phyloP scores from a whole-genome alignment of 345 rosid species.

The Psidium guajava region DNA sequence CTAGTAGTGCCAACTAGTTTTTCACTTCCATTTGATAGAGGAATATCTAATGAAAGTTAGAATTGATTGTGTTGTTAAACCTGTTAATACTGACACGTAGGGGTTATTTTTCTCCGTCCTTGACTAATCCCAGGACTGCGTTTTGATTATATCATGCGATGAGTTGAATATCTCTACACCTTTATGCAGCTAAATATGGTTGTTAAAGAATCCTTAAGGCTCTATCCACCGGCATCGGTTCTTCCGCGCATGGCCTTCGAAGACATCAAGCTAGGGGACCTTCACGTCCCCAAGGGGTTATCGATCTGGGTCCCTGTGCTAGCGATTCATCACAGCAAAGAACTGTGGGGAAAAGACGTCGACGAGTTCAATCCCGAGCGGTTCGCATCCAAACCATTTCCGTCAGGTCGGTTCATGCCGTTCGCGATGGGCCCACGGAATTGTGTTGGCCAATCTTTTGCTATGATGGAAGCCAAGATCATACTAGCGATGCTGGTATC shows the following conservation, averaged over 20 bases:
- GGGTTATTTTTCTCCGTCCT: no score
- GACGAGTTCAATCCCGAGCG: conserved; percentile 45
- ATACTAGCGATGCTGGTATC: conserved; percentile 28
- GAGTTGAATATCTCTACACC: not conserved
- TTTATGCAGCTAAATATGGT: conserved; percentile 43
- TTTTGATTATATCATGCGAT: not conserved
- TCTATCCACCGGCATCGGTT: conserved; percentile 32
- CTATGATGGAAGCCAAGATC: conserved; percentile 40
- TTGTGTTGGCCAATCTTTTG: conserved; percentile 47
- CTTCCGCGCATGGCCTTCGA: conserved; percentile 20
- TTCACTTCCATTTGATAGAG: not conserved
- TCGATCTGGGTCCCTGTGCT: conserved; percentile 5
- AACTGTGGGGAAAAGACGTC: conserved; percentile 54
- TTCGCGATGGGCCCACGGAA: conserved; percentile 47
- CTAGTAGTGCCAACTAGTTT: not conserved
- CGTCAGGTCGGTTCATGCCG: conserved; percentile 24
- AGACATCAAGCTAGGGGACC: conserved; percentile 31
- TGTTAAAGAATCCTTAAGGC: conserved; percentile 45
- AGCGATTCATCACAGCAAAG: conserved; percentile 28
- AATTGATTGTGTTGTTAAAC: not conserved
- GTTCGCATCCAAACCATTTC: conserved; percentile 26
- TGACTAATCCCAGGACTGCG: not conserved
- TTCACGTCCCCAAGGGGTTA: conserved; percentile 37
- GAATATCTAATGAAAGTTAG: not conserved
- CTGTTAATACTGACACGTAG: not conserved